A percentile compares a stretch with the other conserved stretches of the same genome.
phyloP scores from a whole-genome alignment of 805 yeast species.

The Myxozyma geophila region DNA sequence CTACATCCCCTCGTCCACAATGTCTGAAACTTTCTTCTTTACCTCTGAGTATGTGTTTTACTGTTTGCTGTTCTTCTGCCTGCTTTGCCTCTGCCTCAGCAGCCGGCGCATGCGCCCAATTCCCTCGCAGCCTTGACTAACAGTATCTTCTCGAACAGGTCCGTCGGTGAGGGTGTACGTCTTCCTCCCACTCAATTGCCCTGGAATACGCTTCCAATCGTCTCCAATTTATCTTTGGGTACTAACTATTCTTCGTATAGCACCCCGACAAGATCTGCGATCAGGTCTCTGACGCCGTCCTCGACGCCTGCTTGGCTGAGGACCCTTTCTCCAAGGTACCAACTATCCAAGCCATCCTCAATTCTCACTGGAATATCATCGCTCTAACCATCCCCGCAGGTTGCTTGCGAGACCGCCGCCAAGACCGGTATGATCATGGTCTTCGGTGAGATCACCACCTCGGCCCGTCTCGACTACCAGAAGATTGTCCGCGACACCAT shows the following conservation, averaged over 20 bases:
- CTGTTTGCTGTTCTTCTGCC: background rate
- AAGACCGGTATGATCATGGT: conserved; percentile 99
- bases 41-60: conserved; percentile 57
- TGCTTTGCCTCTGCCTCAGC: background rate
- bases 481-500: conserved; percentile 97
- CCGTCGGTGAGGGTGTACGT: conserved; percentile 65
- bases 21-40: conserved; percentile 57
- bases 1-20: conserved; percentile 34
- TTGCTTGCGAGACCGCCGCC: conserved; percentile 99
- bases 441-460: conserved; percentile 98
- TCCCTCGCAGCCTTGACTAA: conserved; percentile 8
- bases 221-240: background rate
- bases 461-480: conserved; percentile 93
- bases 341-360: background rate
- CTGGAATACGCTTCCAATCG: background rate
- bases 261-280: conserved; percentile 73
- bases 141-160: conserved; percentile 35
- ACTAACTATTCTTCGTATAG: conserved; percentile 16
- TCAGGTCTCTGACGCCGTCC: conserved; percentile 97
- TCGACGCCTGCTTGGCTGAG: conserved; percentile 93
- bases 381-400: conserved; percentile 44
- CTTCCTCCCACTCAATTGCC: conserved; percentile 4
- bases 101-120: background rate
- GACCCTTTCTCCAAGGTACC: conserved; percentile 87
- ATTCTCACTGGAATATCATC: background rate